These are phyloP conservation scores for Pythium brachiatum DNA, from an alignment of 352 stramenopile genomes.

Conservation along the genomic window DNA sequence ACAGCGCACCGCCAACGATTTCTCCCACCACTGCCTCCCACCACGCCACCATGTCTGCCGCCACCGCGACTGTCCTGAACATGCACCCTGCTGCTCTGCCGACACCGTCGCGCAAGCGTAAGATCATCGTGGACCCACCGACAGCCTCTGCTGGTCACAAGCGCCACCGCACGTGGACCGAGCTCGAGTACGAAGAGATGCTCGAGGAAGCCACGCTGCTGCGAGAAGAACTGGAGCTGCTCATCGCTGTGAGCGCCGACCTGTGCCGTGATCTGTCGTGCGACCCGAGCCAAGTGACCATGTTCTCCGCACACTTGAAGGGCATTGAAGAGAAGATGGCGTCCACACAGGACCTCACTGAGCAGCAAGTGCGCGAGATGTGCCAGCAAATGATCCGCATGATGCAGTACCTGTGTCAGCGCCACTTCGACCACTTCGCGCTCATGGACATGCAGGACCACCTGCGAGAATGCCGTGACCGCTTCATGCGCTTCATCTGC, in stretches of 20 bases:
- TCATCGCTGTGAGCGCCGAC: constrained; percentile 55
- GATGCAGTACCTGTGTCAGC: constrained; percentile 69
- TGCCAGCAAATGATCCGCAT: constrained; percentile 68
- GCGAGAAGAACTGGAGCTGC: constrained; percentile 66
- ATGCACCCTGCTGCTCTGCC: neutral
- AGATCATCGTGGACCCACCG: constrained; percentile 24
- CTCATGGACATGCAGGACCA: constrained; percentile 76
- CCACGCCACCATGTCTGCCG: constrained; percentile 6
- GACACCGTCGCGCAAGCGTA: constrained; percentile 25
- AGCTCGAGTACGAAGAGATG: constrained; percentile 76
- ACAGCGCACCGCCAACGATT: neutral
- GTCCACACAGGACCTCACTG: constrained; percentile 47
- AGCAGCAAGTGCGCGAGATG: constrained; percentile 56
- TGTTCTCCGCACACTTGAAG: constrained; percentile 34
- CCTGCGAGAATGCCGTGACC: constrained; percentile 58
- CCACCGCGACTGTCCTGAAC: constrained; percentile 9
- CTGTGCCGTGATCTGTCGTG: constrained; percentile 50
- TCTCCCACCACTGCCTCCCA: neutral
- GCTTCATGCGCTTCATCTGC: constrained; percentile 77
- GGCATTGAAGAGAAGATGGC: constrained; percentile 48
- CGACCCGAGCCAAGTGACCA: constrained; percentile 31
- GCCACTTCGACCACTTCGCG: constrained; percentile 65
- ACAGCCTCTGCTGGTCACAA: constrained; percentile 33
- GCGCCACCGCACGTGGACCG: constrained; percentile 49
- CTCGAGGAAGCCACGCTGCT: constrained; percentile 64